These are phyloP conservation scores for Metarhizium brunneum DNA, from an alignment of 2,329 filamentous ascomycete species.

Conservation along the genomic window DNA sequence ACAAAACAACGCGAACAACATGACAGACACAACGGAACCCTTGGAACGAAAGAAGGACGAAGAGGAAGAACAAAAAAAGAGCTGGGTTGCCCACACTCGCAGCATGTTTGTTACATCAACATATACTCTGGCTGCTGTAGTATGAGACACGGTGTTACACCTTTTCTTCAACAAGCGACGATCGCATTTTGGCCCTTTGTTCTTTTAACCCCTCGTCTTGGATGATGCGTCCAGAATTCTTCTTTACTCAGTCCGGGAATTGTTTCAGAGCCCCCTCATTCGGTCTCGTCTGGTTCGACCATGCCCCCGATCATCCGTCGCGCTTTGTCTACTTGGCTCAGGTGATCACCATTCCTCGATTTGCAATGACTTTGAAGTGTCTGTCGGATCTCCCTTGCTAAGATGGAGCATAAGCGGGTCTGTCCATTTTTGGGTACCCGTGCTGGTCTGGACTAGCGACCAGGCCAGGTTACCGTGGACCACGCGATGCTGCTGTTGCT, in stretches of 20 bases:
- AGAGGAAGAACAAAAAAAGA: not conserved
- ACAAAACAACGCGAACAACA: not conserved
- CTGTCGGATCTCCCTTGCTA: no score
- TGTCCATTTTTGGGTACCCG: no score
- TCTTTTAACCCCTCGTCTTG: not conserved
- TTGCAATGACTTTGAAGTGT: no score
- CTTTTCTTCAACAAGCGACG: not conserved
- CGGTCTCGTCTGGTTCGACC: not conserved
- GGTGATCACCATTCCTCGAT: no score
- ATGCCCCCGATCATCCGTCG: no score
- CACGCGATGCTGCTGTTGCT: no score
- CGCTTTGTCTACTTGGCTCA: no score
- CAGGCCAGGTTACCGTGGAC: no score
- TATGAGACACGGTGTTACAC: not conserved
- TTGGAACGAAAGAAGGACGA: not conserved
- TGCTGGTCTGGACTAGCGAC: no score
- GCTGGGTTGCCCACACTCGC: not conserved
- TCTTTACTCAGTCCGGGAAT: not conserved
- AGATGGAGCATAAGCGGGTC: no score
- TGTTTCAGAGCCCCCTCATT: not conserved
- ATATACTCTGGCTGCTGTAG: not conserved
- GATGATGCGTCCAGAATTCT: not conserved
- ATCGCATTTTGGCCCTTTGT: not conserved
- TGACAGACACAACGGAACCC: no score
- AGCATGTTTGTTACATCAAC: not conserved